These are phyloP conservation scores for Saccharomyces hybrid DNA, from an alignment of 1,139 yeast species.

Conservation along the genomic window DNA sequence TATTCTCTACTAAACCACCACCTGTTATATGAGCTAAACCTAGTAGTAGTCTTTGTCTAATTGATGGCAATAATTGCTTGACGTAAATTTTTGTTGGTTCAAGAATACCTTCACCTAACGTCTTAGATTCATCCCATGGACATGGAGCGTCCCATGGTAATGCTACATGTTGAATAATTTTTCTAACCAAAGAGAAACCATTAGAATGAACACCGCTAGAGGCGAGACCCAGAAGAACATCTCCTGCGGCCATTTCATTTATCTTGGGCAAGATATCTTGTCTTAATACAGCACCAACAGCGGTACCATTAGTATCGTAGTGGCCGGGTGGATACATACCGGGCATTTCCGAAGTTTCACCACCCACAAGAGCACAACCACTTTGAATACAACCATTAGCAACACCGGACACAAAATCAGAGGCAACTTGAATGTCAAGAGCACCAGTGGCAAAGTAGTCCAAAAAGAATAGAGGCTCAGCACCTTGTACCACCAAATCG, in stretches of 20 bases:
- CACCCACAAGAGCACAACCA: conserved; percentile 97
- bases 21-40: conserved; percentile 98
- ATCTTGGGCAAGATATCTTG: conserved; percentile 64
- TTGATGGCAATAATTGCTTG: conserved; percentile 72
- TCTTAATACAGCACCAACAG: conserved; percentile 96
- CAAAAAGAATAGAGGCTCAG: conserved; percentile 90
- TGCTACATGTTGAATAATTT: conserved; percentile 71
- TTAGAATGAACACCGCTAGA: conserved; percentile 95
- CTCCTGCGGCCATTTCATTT: conserved; percentile 62
- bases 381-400: conserved; percentile 93
- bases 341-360: conserved; percentile 99
- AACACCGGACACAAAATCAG: conserved; percentile 88
- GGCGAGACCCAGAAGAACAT: conserved; percentile 75
- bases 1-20: conserved; percentile 93
- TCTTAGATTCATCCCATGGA: conserved; percentile 72
- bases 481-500: conserved; percentile 97
- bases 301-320: conserved; percentile 97
- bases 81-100: conserved; percentile 93
- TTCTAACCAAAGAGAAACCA: conserved; percentile 94
- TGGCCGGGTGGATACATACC: conserved; percentile 95
- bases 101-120: conserved; percentile 80
- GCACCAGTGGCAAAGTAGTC: conserved; percentile 97
- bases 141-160: conserved; percentile 64
- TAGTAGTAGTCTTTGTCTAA: conserved; percentile 57
- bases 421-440: conserved; percentile 74